Conservation (phyloP, 2,329 filamentous ascomycete species). For the Aureobasidium musti region DNA sequence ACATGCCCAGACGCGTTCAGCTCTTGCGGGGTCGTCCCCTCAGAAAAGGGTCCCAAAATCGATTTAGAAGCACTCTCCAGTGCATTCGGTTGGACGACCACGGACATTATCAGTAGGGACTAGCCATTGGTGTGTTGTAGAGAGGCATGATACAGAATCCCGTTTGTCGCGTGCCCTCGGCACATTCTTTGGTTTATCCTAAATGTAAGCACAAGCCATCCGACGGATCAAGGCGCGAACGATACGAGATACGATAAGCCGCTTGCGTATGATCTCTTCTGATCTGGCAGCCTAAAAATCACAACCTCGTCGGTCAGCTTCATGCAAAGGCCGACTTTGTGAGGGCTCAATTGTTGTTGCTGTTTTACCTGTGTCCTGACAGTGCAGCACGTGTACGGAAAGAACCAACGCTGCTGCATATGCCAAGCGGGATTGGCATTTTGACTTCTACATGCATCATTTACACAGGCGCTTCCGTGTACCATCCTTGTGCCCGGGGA, state of each 20-base stretch:
- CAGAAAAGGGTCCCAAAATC: background rate
- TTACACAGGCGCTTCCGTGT: background rate
- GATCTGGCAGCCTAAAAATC: background rate
- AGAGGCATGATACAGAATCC: background rate
- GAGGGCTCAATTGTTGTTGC: background rate
- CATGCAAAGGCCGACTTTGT: background rate
- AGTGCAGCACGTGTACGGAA: background rate
- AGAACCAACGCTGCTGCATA: background rate
- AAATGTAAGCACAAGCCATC: constrained; percentile 4
- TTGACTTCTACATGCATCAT: background rate
- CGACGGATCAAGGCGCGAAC: background rate
- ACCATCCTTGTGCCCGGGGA: background rate
- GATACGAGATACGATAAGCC: constrained; percentile 8
- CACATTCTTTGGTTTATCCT: background rate
- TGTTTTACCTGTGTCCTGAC: background rate
- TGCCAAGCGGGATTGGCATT: constrained; percentile 1
- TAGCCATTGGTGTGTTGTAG: background rate
- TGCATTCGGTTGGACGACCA: background rate
- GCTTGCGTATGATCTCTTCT: background rate
- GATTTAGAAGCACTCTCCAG: background rate
- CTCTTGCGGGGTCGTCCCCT: constrained; percentile 13
- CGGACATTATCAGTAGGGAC: background rate
- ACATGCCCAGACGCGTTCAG: constrained; percentile 1
- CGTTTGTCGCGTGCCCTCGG: constrained; percentile 12
- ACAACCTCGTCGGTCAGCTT: background rate